A percentile compares a stretch with the other conserved stretches of the same genome.
Evolutionary conservation across 2,329 filamentous ascomycete genomes (phyloP).

Genomic region (Phoma herbarum): DNA sequence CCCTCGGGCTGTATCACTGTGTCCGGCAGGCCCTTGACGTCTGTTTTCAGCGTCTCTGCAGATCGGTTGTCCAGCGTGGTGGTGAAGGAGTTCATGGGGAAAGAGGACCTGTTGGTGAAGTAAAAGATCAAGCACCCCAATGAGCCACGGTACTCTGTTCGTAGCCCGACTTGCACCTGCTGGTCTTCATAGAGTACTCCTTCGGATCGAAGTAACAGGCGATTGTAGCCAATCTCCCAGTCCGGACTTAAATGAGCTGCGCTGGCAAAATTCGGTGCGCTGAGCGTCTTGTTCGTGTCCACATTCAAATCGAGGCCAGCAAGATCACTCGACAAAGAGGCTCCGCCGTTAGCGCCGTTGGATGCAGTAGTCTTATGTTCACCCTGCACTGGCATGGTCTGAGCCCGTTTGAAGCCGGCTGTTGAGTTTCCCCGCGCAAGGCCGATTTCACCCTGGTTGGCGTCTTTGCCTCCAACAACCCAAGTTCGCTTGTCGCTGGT

Average conservation of each 20-base stretch:
- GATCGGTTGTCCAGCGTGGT: slow-evolving; percentile 84
- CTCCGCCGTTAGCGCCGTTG: slow-evolving; percentile 59
- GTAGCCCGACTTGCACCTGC: slow-evolving; percentile 89
- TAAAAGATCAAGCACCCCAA: slow-evolving; percentile 96
- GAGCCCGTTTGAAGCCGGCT: slow-evolving; percentile 84
- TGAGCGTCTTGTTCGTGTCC: slow-evolving; percentile 65
- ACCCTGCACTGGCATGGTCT: slow-evolving; percentile 64
- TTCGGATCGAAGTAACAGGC: slow-evolving; percentile 79
- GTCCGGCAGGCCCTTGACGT: slow-evolving; percentile 88
- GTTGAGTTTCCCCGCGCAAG: slow-evolving; percentile 71
- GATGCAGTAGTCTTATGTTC: slow-evolving; percentile 37
- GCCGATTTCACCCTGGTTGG: slow-evolving; percentile 85
- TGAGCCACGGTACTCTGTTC: slow-evolving; percentile 94
- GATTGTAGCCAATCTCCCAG: slow-evolving; percentile 91
- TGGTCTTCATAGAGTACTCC: slow-evolving; percentile 94
- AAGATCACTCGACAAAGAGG: slow-evolving; percentile 66
- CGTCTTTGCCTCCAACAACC: slow-evolving; percentile 97
- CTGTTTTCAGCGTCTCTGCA: slow-evolving; percentile 76
- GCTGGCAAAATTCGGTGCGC: slow-evolving; percentile 85
- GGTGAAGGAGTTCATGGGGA: slow-evolving; percentile 87
- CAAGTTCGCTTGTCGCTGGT: slow-evolving; percentile 96
- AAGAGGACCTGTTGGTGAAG: slow-evolving; percentile 92
- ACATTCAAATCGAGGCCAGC: slow-evolving; percentile 81
- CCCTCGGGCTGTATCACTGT: slow-evolving; percentile 76
- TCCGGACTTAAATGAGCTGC: slow-evolving; percentile 92